phyloP scores from a whole-genome alignment of 805 yeast species.

The Candida sonorensis region DNA sequence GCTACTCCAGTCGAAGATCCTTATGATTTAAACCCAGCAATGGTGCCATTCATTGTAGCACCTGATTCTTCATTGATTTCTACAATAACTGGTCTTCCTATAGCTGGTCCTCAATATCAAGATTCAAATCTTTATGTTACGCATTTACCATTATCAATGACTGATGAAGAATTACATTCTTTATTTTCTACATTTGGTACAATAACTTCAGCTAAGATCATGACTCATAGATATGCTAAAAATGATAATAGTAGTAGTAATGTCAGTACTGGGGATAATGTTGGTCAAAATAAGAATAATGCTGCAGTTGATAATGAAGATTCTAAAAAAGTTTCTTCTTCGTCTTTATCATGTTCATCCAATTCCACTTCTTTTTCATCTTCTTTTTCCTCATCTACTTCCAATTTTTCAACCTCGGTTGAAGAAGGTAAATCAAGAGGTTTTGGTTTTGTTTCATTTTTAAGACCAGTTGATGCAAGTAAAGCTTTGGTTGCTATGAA shows the following conservation, averaged over 20 bases:
- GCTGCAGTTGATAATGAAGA: background rate
- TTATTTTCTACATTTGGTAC: constrained; percentile 42
- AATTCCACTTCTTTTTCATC: no score
- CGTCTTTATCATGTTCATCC: no score
- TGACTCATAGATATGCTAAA: constrained; percentile 38
- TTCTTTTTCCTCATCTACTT: no score
- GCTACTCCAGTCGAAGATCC: background rate
- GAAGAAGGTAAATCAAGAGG: constrained; percentile 58
- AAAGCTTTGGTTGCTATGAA: constrained; percentile 61
- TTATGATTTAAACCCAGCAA: background rate
- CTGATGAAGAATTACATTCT: constrained; percentile 43
- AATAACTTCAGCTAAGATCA: constrained; percentile 49
- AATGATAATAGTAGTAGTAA: constrained; percentile 3
- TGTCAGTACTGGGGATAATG: no score
- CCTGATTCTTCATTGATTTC: constrained; percentile 24
- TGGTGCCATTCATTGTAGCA: constrained; percentile 20
- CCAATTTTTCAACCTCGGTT: no score
- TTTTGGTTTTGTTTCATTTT: constrained; percentile 77
- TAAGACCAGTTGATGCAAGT: constrained; percentile 57
- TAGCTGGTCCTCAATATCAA: constrained; percentile 45
- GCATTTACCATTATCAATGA: constrained; percentile 48
- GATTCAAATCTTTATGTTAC: constrained; percentile 72
- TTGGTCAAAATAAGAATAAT: background rate
- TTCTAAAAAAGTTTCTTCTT: no score
- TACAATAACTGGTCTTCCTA: constrained; percentile 29